A percentile compares a stretch with the other conserved stretches of the same genome.
phyloP scores from a whole-genome alignment of 345 rosid genomes.

The Salix brachista region DNA sequence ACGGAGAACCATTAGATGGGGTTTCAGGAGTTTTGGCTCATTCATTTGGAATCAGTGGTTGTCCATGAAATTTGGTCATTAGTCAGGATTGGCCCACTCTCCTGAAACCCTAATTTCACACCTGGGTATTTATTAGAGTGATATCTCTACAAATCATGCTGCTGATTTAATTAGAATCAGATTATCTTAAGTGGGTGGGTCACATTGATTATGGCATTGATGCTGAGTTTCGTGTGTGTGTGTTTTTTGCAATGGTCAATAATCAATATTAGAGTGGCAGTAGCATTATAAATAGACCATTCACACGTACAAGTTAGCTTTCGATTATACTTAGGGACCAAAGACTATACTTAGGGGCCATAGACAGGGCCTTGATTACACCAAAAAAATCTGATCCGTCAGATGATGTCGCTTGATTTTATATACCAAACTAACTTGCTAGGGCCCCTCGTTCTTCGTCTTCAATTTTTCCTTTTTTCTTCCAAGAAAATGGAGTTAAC shows the following conservation, averaged over 20 bases:
- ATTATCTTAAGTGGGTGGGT: slow-evolving; percentile 16
- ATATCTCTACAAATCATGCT: slow-evolving; percentile 47
- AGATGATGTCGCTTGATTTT: not conserved
- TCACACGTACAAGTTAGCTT: not conserved
- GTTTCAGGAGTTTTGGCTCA: slow-evolving; percentile 72
- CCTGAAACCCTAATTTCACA: slow-evolving; percentile 61
- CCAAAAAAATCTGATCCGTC: not conserved
- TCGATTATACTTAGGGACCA: not conserved
- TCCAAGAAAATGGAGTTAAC: too few species aligned
- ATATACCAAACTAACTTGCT: not conserved
- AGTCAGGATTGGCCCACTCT: slow-evolving; percentile 64
- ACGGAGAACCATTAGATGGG: slow-evolving; percentile 87
- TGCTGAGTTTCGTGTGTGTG: not conserved
- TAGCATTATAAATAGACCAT: not conserved
- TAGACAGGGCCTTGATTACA: not conserved
- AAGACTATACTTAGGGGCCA: not conserved
- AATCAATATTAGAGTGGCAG: not conserved
- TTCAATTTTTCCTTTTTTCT: too few species aligned
- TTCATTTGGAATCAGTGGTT: slow-evolving; percentile 81
- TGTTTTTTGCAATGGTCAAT: not conserved
- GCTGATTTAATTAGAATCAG: slow-evolving; percentile 20
- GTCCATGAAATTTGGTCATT: slow-evolving; percentile 80
- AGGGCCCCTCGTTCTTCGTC: not conserved
- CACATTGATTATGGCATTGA: slow-evolving; percentile 7
- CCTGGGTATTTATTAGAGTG: slow-evolving; percentile 51